Base-by-base conservation (phyloP, 208 protist species). In the Acanthamoeba healyi region DNA sequence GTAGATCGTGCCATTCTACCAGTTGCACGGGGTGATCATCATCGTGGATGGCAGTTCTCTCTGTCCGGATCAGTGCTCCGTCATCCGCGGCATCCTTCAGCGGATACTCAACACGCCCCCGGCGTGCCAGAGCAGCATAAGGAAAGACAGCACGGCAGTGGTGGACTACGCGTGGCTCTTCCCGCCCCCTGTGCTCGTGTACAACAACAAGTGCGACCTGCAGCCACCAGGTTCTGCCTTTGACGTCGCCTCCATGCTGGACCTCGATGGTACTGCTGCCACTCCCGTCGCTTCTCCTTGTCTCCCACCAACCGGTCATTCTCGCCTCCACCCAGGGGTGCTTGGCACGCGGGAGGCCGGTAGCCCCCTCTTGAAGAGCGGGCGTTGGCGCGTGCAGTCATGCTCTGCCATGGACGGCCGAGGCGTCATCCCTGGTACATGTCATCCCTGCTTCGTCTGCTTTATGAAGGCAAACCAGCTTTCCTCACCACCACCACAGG, bases 1-100 rank as follows among this genome's bases (percentile, higher is more conserved):
- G n/a, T n/a, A 91, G 84, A 91, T 91, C 24, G 84, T 91, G 42
- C 84, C 84, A 12, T 91, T 91, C 32, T 91, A 91, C 42, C 51
- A 91, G 34, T 24, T 91, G 51, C 84, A 91, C 19, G 84, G 84
- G 0, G 56, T 91, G 56, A 91, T 91, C 40, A 91, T 91, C 61
- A 91, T 91, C 61, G 84, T 91, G 38, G 84, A 91, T n/a, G 61
- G 84, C 84, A 40, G 7, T 10, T 5, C 84, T 14, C 32, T 91
- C n/a, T 38, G 38, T 24, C 56, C n/a, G 3, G 38, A 91, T 24
- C 44, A 91, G 61, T 38, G 84, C 56, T 29, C 46, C 34, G 26
- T 91, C 42, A 72, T 91, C 7, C 32, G 61, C 26, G 84, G 32
- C 54, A 91, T 91, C 51, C 51, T 91, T 10, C 84, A 74, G 22